These are phyloP conservation scores for Boechera divaricarpa DNA, from an alignment of 345 rosid genomes.

Conservation along the genomic window DNA sequence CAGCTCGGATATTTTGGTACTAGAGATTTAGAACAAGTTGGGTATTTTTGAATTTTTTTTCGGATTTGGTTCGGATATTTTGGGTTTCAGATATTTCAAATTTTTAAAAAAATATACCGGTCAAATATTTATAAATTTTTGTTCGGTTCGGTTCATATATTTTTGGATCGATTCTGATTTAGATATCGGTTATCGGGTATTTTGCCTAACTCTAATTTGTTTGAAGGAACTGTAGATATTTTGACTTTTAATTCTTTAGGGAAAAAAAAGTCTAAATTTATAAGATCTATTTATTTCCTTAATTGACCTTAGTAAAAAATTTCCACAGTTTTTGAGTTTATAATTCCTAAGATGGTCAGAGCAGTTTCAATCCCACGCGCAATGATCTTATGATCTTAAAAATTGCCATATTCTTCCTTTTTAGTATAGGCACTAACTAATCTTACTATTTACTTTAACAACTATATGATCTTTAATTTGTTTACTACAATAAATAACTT, in stretches of 20 bases:
- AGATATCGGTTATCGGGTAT: too few relatives aligned
- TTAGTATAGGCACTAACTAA: neutral
- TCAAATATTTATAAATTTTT: too few relatives aligned
- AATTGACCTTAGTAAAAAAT: neutral
- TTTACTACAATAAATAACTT: neutral
- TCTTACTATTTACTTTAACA: neutral
- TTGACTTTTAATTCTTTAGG: constrained; percentile 13
- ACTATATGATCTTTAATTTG: neutral
- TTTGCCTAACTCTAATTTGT: neutral
- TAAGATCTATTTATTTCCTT: constrained; percentile 26
- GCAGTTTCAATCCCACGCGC: constrained; percentile 10
- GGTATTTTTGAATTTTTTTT: too few relatives aligned
- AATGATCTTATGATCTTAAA: neutral
- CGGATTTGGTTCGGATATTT: too few relatives aligned
- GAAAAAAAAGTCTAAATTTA: neutral
- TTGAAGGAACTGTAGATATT: constrained; percentile 30
- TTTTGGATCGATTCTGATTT: too few relatives aligned
- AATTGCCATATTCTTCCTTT: neutral
- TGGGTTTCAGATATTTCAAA: too few relatives aligned
- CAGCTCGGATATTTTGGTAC: too few relatives aligned
- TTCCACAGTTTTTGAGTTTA: constrained; percentile 3
- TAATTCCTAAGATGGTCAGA: neutral
- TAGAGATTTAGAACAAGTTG: too few relatives aligned
- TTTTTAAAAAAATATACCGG: too few relatives aligned
- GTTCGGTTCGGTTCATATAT: too few relatives aligned